Evolutionary conservation across 2,329 filamentous ascomycete genomes (phyloP).

Genomic region (Cryphonectria radicalis): DNA sequence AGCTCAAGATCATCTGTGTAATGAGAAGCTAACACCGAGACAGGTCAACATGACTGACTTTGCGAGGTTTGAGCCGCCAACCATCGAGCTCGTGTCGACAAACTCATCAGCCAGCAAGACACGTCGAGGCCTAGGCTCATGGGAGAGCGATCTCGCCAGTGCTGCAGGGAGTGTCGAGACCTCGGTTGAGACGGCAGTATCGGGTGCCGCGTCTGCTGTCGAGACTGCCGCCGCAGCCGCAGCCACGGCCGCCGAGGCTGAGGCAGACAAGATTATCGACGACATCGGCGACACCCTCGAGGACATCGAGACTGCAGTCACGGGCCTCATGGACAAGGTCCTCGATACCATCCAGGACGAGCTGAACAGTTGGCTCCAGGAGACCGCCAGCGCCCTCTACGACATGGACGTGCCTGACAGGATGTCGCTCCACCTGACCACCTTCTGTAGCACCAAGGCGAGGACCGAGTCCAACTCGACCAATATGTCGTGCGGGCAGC

Average conservation of each 20-base stretch:
- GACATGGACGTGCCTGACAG: slow-evolving; percentile 23
- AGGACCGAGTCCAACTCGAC: slow-evolving; percentile 13
- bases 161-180: slow-evolving; percentile 12
- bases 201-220: slow-evolving; percentile 15
- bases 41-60: slow-evolving; percentile 30
- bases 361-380: slow-evolving; percentile 27
- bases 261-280: slow-evolving; percentile 27
- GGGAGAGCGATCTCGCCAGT: slow-evolving; percentile 11
- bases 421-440: slow-evolving; percentile 29
- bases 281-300: slow-evolving; percentile 27
- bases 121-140: slow-evolving; percentile 17
- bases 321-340: slow-evolving; percentile 28
- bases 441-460: slow-evolving; percentile 21
- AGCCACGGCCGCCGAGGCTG: slow-evolving; percentile 19
- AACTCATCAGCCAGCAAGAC: slow-evolving; percentile 23
- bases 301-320: slow-evolving; percentile 23
- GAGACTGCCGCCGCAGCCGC: slow-evolving; percentile 13
- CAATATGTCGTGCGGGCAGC: slow-evolving; percentile 14
- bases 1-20: not conserved
- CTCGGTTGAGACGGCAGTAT: slow-evolving; percentile 18
- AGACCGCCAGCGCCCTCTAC: slow-evolving; percentile 22
- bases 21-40: not conserved
- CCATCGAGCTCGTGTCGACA: slow-evolving; percentile 21
- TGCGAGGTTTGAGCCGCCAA: slow-evolving; percentile 21
- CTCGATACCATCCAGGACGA: slow-evolving; percentile 27